Evolutionary conservation across 345 rosid species (phyloP), one percentile per base, ranked within the genome.

Genomic region (Cardamine chenopodiifolia): DNA sequence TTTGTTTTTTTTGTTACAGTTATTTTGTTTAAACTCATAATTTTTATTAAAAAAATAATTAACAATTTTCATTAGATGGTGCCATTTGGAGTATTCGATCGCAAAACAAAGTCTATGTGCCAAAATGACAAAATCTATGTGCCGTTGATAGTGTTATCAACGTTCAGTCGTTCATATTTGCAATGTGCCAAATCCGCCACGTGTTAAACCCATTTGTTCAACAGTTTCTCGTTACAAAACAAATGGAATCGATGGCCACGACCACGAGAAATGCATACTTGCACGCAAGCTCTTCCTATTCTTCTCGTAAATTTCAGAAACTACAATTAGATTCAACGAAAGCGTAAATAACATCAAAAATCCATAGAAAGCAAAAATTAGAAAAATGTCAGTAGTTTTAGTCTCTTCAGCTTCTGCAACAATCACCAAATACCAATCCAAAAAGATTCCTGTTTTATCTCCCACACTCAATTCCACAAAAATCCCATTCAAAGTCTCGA

Each of bases 131-230:
- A 13, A 53, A 54, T 55, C 37, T n/a, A 29, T 56, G 61, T 56
- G 20, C 39, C 7, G 15, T 26, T 28, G 26, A 19, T 42, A 42
- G 45, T n/a, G n/a, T n/a, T n/a, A n/a, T n/a, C n/a, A n/a, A n/a
- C n/a, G n/a, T n/a, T n/a, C n/a, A n/a, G n/a, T n/a, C n/a, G n/a
- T n/a, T n/a, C n/a, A n/a, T n/a, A 66, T 58, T 35, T 26, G 61
- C 45, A 40, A 68, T 20, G 64, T 62, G 50, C 70, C 80, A 63
- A 76, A 45, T 23, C 53, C 7, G 34, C 76, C 80, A 77, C 80
- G 80, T 70, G 72, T 56, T 3, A 37, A 63, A 28, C n/a, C 25
- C 26, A 40, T 64, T 34, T 56, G 72, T 77, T 63, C 75, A 52
- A 52, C 42, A 35, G 14, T 42, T 76, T 48, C 40, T 49, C 31